phyloP scores from a whole-genome alignment of 805 yeast genomes.

The Komagataella ulmi region DNA sequence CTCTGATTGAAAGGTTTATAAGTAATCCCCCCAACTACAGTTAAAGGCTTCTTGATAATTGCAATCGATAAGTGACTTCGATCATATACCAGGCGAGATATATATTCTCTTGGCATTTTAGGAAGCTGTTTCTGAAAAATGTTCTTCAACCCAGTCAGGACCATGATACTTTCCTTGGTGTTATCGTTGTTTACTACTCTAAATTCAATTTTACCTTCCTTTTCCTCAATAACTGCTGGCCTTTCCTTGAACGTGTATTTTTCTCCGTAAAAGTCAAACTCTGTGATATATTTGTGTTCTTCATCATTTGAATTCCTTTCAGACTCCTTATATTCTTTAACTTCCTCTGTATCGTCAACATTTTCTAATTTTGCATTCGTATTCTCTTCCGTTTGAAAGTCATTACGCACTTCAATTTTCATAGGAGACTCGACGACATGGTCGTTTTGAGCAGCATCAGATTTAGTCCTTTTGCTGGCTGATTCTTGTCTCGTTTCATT shows the following conservation, averaged over 20 bases:
- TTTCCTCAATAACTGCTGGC: constrained; percentile 89
- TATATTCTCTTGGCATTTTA: constrained; percentile 96
- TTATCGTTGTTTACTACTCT: constrained; percentile 95
- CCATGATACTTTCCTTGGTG: constrained; percentile 74
- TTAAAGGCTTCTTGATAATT: constrained; percentile 82
- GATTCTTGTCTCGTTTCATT: constrained; percentile 12
- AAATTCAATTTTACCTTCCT: constrained; percentile 86
- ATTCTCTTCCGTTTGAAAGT: constrained; percentile 2
- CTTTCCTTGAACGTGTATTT: constrained; percentile 78
- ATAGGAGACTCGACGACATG: background rate
- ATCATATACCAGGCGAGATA: constrained; percentile 88
- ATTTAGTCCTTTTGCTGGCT: constrained; percentile 18
- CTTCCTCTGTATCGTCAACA: constrained; percentile 8
- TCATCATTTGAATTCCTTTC: constrained; percentile 10
- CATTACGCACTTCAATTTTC: background rate
- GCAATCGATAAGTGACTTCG: constrained; percentile 93
- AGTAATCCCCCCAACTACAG: constrained; percentile 97
- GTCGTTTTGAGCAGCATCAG: background rate
- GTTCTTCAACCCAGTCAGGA: constrained; percentile 87
- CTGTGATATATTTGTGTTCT: constrained; percentile 20
- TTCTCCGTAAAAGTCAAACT: constrained; percentile 63
- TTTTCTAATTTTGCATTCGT: constrained; percentile 4
- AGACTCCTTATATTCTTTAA: constrained; percentile 5
- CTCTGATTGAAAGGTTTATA: constrained; percentile 86
- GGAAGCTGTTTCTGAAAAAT: constrained; percentile 96